These are phyloP conservation scores for Blastobotrys robertii DNA, from an alignment of 805 yeast genomes.

Conservation along the genomic window DNA sequence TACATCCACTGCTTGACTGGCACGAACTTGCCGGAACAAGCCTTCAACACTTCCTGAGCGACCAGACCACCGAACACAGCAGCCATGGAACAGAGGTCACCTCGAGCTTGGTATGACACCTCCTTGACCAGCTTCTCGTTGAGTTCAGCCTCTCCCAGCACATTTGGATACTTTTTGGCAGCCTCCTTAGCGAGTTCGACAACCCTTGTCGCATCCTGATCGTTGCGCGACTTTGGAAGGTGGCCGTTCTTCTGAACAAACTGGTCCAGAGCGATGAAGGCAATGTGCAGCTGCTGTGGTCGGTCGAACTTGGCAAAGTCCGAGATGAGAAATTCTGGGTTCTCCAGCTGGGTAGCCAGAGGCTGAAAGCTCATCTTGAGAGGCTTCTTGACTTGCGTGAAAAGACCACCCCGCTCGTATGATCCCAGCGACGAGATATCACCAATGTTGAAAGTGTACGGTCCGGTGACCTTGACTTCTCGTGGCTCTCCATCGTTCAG, in stretches of 20 bases:
- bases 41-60: slow-evolving; percentile 95
- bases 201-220: slow-evolving; percentile 62
- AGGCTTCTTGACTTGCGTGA: slow-evolving; percentile 89
- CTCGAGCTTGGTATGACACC: slow-evolving; percentile 75
- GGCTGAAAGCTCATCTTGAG: slow-evolving; percentile 49
- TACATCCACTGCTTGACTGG: slow-evolving; percentile 89
- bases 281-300: slow-evolving; percentile 83
- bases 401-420: slow-evolving; percentile 77
- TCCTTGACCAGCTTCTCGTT: slow-evolving; percentile 60
- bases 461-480: slow-evolving; percentile 81
- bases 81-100: slow-evolving; percentile 82
- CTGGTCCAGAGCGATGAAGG: slow-evolving; percentile 78
- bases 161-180: slow-evolving; percentile 45
- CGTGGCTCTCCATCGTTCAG: slow-evolving; percentile 65
- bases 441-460: slow-evolving; percentile 79
- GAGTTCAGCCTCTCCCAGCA: slow-evolving; percentile 49
- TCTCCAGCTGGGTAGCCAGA: slow-evolving; percentile 50
- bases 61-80: slow-evolving; percentile 90
- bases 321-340: slow-evolving; percentile 71
- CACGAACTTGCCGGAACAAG: slow-evolving; percentile 89
- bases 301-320: slow-evolving; percentile 94
- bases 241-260: slow-evolving; percentile 56
- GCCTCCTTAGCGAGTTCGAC: slow-evolving; percentile 50
- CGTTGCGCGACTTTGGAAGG: slow-evolving; percentile 70
- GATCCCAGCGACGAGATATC: slow-evolving; percentile 46